A percentile compares a stretch with the other conserved stretches of the same genome.
Conservation (phyloP, 169 alveolate genomes). For the Plasmodium gaboni region DNA sequence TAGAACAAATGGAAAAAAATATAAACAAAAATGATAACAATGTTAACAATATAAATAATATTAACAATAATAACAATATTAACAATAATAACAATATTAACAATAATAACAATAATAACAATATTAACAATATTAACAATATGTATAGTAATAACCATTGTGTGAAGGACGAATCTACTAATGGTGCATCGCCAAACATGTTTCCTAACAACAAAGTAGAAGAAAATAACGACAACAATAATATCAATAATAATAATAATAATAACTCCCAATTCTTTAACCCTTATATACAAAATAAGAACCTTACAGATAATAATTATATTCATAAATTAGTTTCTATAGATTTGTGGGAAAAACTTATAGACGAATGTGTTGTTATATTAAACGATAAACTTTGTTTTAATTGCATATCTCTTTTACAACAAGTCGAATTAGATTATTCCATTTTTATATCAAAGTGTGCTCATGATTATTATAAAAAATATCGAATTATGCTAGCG, state of each 20-base stretch:
- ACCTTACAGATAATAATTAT: constrained; percentile 36
- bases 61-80: neutral
- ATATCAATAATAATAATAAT: constrained; percentile 16
- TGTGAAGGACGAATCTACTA: neutral
- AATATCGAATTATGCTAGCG: constrained; percentile 74
- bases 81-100: neutral
- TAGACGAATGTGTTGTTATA: constrained; percentile 70
- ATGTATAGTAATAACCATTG: neutral
- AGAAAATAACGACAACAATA: constrained; percentile 40
- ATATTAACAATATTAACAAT: neutral
- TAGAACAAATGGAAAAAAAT: constrained; percentile 34
- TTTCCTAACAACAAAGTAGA: constrained; percentile 3
- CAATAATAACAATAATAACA: neutral
- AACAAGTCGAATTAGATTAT: constrained; percentile 68
- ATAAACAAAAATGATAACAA: neutral
- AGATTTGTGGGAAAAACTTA: constrained; percentile 76
- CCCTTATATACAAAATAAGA: constrained; percentile 53
- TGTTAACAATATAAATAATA: neutral
- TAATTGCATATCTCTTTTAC: constrained; percentile 42
- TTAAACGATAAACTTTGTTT: constrained; percentile 58
- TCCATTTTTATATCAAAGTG: constrained; percentile 73
- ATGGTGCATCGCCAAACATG: neutral
- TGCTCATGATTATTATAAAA: constrained; percentile 76
- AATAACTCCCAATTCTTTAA: constrained; percentile 38
- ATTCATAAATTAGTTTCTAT: constrained; percentile 67